Percentiles rank a stretch among this genome's conserved stretches.
Conservation (phyloP, 352 stramenopile genomes). For the Pythium coloratum region DNA sequence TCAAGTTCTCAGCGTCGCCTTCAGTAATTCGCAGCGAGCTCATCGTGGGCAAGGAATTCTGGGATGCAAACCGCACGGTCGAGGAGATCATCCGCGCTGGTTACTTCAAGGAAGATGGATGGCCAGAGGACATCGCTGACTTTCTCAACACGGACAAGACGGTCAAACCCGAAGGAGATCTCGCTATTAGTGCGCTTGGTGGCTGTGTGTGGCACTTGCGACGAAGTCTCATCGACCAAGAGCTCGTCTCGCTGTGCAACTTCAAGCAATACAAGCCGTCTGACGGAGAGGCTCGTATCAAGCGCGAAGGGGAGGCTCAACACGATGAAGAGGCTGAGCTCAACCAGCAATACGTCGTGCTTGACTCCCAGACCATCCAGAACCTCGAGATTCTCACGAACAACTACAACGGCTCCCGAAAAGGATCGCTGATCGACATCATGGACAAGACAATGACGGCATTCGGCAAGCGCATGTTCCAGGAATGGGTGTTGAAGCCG, state of each 20-base stretch:
- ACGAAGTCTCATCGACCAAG: slow-evolving; percentile 82
- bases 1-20: slow-evolving; percentile 69
- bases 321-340: slow-evolving; percentile 43
- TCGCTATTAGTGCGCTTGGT: slow-evolving; percentile 69
- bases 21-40: slow-evolving; percentile 63
- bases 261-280: slow-evolving; percentile 81
- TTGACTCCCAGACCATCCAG: slow-evolving; percentile 96
- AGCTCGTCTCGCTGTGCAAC: slow-evolving; percentile 75
- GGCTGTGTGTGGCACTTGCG: slow-evolving; percentile 82
- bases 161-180: slow-evolving; percentile 51
- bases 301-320: slow-evolving; percentile 16
- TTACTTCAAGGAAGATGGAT: slow-evolving; percentile 87
- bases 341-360: slow-evolving; percentile 88
- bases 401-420: slow-evolving; percentile 87
- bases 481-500: slow-evolving; percentile 96
- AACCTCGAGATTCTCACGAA: slow-evolving; percentile 96
- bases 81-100: slow-evolving; percentile 87
- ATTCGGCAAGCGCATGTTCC: slow-evolving; percentile 95
- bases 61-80: slow-evolving; percentile 87
- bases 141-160: slow-evolving; percentile 79
- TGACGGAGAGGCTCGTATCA: slow-evolving; percentile 44
- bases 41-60: slow-evolving; percentile 83
- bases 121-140: slow-evolving; percentile 51
- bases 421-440: slow-evolving; percentile 91
- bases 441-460: slow-evolving; percentile 91